Conservation (phyloP, 2,329 filamentous ascomycete species). For the Cercospora zeae-maydis region DNA sequence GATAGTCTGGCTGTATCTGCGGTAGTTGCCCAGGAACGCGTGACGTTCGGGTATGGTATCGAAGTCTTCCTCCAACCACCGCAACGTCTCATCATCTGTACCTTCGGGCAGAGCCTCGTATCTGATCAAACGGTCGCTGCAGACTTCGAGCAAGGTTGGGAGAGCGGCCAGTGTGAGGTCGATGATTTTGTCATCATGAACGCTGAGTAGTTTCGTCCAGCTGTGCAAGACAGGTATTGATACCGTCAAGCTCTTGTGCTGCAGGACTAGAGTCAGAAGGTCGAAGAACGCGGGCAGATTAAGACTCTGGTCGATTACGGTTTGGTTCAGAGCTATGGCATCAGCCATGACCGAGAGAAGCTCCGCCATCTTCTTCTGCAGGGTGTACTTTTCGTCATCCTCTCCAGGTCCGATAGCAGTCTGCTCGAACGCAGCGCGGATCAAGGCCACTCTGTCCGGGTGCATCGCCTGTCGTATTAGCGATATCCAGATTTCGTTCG, state of each 20-base stretch:
- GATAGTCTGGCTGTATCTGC: conserved; percentile 80
- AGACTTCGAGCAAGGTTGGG: conserved; percentile 74
- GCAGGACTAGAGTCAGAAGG: conserved; percentile 73
- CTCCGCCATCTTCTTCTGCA: conserved; percentile 92
- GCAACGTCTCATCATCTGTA: conserved; percentile 70
- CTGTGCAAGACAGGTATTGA: conserved; percentile 89
- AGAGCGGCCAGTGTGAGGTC: conserved; percentile 61
- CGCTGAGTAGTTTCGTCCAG: conserved; percentile 78
- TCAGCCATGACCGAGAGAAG: conserved; percentile 82
- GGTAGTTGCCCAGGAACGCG: conserved; percentile 92
- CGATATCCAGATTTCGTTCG: conserved; percentile 53
- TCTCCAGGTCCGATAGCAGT: conserved; percentile 54
- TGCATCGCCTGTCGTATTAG: conserved; percentile 31
- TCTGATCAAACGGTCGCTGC: conserved; percentile 75
- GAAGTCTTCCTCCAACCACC: conserved; percentile 87
- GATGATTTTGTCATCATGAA: conserved; percentile 65
- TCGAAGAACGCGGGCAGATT: conserved; percentile 74
- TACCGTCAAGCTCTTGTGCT: conserved; percentile 82
- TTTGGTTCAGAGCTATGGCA: conserved; percentile 75
- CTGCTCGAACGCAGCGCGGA: conserved; percentile 32
- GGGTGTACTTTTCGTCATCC: conserved; percentile 86
- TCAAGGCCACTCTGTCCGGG: conserved; percentile 31
- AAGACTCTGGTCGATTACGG: conserved; percentile 54
- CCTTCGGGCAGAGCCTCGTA: conserved; percentile 86
- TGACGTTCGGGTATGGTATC: conserved; percentile 92